Conservation (phyloP, 2,329 filamentous ascomycete genomes). For the Zymoseptoria brevis region DNA sequence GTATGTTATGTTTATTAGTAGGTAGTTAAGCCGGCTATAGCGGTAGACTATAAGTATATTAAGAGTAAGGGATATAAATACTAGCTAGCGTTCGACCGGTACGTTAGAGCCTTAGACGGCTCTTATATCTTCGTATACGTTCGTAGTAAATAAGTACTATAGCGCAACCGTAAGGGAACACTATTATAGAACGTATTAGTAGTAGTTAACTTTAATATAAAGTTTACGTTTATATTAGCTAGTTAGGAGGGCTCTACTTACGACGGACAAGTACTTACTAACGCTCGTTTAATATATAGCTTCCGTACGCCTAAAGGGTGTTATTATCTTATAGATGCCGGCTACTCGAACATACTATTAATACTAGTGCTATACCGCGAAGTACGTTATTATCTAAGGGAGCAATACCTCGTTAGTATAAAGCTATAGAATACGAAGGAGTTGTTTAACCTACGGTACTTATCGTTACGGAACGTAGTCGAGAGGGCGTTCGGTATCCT, state of each 20-base stretch:
- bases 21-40: no score
- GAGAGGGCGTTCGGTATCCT: neutral
- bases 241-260: conserved; percentile 1
- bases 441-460: neutral
- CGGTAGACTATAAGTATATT: no score
- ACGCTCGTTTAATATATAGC: neutral
- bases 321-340: neutral
- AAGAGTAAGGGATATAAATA: no score
- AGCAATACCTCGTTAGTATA: neutral
- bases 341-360: neutral
- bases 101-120: neutral
- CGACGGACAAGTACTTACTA: neutral
- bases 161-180: neutral
- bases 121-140: neutral
- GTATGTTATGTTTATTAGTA: no score
- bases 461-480: neutral
- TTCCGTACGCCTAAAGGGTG: neutral
- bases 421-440: neutral
- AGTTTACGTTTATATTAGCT: conserved; percentile 1
- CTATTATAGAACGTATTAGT: neutral
- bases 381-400: neutral
- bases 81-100: neutral
- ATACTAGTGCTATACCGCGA: neutral
- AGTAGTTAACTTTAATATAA: conserved; percentile 1
- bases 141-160: neutral